Evolutionary conservation across 192 early-diverging fungal species (phyloP), one percentile per base, ranked within the genome.

Genomic region (Haplosporangium gracile): DNA sequence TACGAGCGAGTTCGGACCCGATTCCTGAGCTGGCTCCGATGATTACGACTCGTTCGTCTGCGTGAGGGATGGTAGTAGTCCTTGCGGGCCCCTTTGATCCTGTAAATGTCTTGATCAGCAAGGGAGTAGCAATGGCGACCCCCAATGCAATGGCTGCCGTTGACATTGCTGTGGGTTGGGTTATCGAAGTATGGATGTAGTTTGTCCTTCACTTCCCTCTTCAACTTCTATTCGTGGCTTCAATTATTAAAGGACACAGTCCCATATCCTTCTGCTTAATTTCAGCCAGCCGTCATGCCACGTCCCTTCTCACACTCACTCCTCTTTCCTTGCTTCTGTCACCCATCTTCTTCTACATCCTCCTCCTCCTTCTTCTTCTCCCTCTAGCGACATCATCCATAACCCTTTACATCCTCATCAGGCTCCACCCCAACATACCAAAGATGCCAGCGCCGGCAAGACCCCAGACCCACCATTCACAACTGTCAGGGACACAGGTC

Each of bases 21-120:
- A 97, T 96, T 3, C 96, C 96, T 53, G 93, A 93, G 22, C 94
- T 95, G 29, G 94, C 95, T 0, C 96, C 96, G 32, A 97, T 90
- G 71, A 96, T 93, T 4, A 95, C 92, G 5, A 95, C 95, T 49
- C 83, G 74, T 71, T 91, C 89, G 0, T 82, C 79, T 15, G 60
- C 36, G 22, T 45, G 22, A 20, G 80, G 71, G 43, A 92, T 79
- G 29, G 53, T 8, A 1, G 74, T 68, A 0, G 78, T 76, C 34
- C 83, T 49, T 47, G 36, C 20, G 2, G 82, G 72, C 36, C 38
- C 40, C 39, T 20, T 72, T 8, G 73, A 24, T 42, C 40, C 15
- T 32, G 57, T 4, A 15, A 82, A 24, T 24, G 42, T 5, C 32
- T 39, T 60, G 39, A 60, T 40, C 16, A 78, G 16, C 24, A 84